Percentiles rank a stretch among this genome's conserved stretches.
phyloP scores from a whole-genome alignment of 768 basidiomycete species.

The Auricularia heimuer region DNA sequence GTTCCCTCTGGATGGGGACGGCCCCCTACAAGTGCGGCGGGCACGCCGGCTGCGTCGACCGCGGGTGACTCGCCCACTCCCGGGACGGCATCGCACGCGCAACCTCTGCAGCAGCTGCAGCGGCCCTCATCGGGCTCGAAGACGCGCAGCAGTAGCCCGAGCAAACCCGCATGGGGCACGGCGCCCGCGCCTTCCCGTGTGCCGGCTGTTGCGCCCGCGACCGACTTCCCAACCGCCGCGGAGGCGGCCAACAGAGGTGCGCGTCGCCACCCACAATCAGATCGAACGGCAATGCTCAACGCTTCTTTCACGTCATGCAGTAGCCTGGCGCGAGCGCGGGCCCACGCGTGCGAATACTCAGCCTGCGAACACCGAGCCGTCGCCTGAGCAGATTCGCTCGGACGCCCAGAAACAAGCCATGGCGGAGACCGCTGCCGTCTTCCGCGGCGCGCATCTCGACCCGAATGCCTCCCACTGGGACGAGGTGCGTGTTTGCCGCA shows the following conservation, averaged over 20 bases:
- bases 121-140: constrained; percentile 52
- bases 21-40: constrained; percentile 61
- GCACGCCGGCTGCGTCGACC: constrained; percentile 40
- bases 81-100: constrained; percentile 30
- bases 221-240: constrained; percentile 93
- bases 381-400: constrained; percentile 21
- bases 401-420: constrained; percentile 51
- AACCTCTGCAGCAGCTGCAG: constrained; percentile 42
- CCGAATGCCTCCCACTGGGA: constrained; percentile 97
- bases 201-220: constrained; percentile 31
- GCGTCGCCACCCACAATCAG: constrained; percentile 12
- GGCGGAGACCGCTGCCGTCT: constrained; percentile 82
- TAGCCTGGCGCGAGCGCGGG: constrained; percentile 7
- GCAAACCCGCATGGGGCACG: constrained; percentile 68
- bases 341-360: constrained; percentile 26
- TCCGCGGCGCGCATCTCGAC: constrained; percentile 87
- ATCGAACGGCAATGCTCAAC: background rate
- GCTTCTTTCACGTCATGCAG: constrained; percentile 10
- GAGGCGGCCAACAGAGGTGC: constrained; percentile 76
- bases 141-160: constrained; percentile 30
- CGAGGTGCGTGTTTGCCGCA: constrained; percentile 51
- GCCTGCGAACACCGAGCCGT: constrained; percentile 38
- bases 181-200: constrained; percentile 20
- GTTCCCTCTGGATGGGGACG: constrained; percentile 69
- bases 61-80: constrained; percentile 25